Base-by-base conservation (phyloP, 1,284 basidiomycete genomes). In the Psilocybe mexicana region DNA sequence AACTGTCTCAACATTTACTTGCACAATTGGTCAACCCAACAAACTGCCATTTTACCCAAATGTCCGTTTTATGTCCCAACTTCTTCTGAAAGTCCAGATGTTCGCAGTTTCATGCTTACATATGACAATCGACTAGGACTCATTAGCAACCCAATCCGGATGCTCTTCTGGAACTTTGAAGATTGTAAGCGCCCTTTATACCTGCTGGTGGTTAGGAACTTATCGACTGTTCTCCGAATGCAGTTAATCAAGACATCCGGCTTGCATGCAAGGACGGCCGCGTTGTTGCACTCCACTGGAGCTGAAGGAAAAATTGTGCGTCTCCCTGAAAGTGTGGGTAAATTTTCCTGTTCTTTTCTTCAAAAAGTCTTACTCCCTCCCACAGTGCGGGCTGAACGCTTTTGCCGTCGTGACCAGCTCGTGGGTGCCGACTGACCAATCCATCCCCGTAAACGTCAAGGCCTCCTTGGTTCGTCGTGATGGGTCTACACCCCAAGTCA, bases 121-220 rank as follows among this genome's bases (percentile, higher is more conserved):
- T 12, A 40, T n/a, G 38, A n/a, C n/a, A 40, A 40, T 8, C 38
- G n/a, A 11, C n/a, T 26, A 26, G 30, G 30, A 14, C 46, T 48
- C 46, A 28, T 48, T 18, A 30, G 46, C 46, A 48, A 48, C 46
- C 55, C 3, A 18, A 18, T 33, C 47, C 24, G 55, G 57, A n/a
- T 47, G 50, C n/a, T 40, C 60, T 30, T 64, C 63, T 38, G 62
- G 64, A 3, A 62, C 64, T 6, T 45, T 79, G 46, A 69, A 70
- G 14, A 73, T 79, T 49, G 77, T 79, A 61, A 56, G 74, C 38
- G n/a, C 38, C n/a, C 8, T 33, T 33, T 54, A 83, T 82, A 0
- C 52, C 67, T 3, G 79, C 79, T 8, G 79, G 77, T 24, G 81
- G 81, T 45, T 84, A 82, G 82, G 67, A 74, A 24, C 80, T 84